phyloP scores from a whole-genome alignment of 1,284 basidiomycete species.

The Tetrapyrgos nigripes region DNA sequence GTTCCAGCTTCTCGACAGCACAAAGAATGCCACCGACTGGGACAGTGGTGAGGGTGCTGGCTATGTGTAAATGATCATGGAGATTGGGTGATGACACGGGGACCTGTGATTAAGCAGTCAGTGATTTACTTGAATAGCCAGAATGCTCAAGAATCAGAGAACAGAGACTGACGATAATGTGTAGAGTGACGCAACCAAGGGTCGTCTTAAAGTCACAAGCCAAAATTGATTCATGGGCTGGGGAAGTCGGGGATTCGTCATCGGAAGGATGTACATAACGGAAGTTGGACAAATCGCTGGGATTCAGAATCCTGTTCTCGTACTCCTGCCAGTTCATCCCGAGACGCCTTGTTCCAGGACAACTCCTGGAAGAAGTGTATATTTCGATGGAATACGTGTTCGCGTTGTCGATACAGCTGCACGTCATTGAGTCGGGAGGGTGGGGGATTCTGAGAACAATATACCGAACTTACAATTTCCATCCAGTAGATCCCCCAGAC shows the following conservation, averaged over 20 bases:
- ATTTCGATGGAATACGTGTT: background rate
- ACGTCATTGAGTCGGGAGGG: background rate
- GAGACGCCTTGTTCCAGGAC: background rate
- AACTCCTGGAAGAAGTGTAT: background rate
- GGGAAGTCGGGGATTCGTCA: background rate
- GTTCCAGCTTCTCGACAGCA: background rate
- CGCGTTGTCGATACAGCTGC: background rate
- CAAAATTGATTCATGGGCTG: background rate
- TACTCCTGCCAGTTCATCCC: background rate
- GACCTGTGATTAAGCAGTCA: background rate
- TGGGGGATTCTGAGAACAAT: background rate
- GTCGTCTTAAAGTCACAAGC: background rate
- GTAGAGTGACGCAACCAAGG: background rate
- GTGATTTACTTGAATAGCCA: background rate
- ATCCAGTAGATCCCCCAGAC: background rate
- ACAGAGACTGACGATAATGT: background rate
- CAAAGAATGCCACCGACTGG: background rate
- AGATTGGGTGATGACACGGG: background rate
- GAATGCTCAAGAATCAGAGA: background rate
- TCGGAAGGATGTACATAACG: background rate
- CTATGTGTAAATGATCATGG: background rate
- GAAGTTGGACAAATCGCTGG: background rate
- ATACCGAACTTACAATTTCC: background rate
- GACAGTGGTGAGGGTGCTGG: background rate
- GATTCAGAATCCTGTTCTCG: background rate